Conservation (phyloP, 106 monocot species). For the Dendrobium huoshanense region DNA sequence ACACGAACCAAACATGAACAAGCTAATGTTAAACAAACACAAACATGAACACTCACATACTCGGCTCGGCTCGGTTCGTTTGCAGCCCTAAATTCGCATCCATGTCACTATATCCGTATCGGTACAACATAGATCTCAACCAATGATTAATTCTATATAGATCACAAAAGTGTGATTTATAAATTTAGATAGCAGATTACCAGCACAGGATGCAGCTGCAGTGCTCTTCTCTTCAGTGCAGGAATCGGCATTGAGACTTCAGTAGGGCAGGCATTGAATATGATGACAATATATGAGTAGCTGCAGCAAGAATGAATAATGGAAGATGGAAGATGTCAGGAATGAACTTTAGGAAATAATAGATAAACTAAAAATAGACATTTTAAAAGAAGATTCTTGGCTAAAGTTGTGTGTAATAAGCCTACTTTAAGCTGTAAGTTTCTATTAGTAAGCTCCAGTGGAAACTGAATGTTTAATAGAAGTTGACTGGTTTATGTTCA, state of each 20-base stretch:
- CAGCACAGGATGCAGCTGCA: constrained; percentile 76
- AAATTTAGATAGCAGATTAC: constrained; percentile 22
- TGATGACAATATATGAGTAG: constrained; percentile 52
- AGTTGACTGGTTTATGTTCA: background rate
- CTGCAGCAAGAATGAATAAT: constrained; percentile 22
- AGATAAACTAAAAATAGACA: too few relatives aligned
- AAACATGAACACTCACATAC: too few relatives aligned
- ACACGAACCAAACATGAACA: too few relatives aligned
- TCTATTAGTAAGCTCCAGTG: background rate
- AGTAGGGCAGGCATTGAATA: constrained; percentile 69
- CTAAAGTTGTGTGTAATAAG: too few relatives aligned
- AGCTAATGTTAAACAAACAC: too few relatives aligned
- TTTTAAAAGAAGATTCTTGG: too few relatives aligned
- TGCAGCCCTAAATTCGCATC: too few relatives aligned
- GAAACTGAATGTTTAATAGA: background rate
- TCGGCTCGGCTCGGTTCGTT: too few relatives aligned
- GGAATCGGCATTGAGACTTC: constrained; percentile 46
- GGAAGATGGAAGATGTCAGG: background rate
- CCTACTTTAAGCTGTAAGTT: background rate
- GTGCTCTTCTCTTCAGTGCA: constrained; percentile 24
- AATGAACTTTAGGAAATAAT: background rate
- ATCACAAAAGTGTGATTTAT: background rate
- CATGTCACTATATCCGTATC: too few relatives aligned
- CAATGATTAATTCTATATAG: background rate
- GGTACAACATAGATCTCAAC: background rate